phyloP scores from a whole-genome alignment of 495 filamentous ascomycete species.

The Articulospora tetracladia region DNA sequence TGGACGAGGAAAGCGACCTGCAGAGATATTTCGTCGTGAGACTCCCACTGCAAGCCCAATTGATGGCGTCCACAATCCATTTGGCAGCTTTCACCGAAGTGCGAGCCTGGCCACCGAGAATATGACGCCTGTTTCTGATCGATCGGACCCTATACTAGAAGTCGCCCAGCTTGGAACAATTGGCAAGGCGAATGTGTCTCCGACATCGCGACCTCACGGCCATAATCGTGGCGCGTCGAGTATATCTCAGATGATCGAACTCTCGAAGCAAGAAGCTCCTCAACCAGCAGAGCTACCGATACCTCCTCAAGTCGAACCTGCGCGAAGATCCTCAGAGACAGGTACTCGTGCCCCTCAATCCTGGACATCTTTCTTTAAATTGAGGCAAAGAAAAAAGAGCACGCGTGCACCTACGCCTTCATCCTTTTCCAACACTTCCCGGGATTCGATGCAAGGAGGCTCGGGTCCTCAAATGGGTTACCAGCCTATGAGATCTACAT shows the following conservation, averaged over 20 bases:
- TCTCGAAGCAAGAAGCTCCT: slow-evolving; percentile 26
- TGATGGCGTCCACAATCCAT: slow-evolving; percentile 6
- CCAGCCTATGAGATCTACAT: slow-evolving; percentile 30
- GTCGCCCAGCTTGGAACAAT: slow-evolving; percentile 43
- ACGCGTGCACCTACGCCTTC: slow-evolving; percentile 51
- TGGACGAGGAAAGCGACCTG: slow-evolving; percentile 23
- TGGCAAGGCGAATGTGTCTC: slow-evolving; percentile 52
- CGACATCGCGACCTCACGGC: slow-evolving; percentile 49
- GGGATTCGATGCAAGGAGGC: slow-evolving; percentile 61
- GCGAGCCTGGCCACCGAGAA: slow-evolving; percentile 23
- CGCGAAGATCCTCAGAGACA: slow-evolving; percentile 35
- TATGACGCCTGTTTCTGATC: slow-evolving; percentile 26
- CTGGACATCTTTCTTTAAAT: slow-evolving; percentile 71
- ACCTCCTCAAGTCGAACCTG: slow-evolving; percentile 29
- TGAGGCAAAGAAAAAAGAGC: slow-evolving; percentile 55
- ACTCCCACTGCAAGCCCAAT: slow-evolving; percentile 1
- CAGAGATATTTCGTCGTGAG: slow-evolving; percentile 12
- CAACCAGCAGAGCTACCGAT: background rate
- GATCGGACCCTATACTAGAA: slow-evolving; percentile 40
- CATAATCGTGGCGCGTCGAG: slow-evolving; percentile 46
- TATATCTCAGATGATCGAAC: slow-evolving; percentile 51
- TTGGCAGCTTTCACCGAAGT: slow-evolving; percentile 13
- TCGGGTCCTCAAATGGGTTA: slow-evolving; percentile 29
- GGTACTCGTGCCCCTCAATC: slow-evolving; percentile 38
- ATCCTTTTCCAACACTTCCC: slow-evolving; percentile 78